Conservation (phyloP, 2,329 filamentous ascomycete genomes). For the Huntiella decipiens region DNA sequence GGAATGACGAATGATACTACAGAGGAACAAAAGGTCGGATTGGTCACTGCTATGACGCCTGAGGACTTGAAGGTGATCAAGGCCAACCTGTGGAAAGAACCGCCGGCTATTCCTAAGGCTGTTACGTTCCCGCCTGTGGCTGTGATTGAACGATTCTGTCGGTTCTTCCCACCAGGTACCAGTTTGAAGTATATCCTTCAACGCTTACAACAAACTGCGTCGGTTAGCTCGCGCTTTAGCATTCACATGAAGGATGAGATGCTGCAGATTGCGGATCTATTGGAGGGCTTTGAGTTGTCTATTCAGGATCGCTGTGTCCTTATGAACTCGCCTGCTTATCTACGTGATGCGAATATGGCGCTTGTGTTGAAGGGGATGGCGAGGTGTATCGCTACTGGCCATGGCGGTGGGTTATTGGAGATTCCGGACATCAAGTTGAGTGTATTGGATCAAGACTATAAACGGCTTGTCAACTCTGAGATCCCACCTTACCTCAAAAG, state of each 20-base stretch:
- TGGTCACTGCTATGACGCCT: constrained; percentile 60
- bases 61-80: constrained; percentile 46
- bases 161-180: constrained; percentile 62
- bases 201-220: constrained; percentile 51
- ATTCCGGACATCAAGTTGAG: constrained; percentile 54
- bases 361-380: constrained; percentile 45
- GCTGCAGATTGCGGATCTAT: constrained; percentile 49
- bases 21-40: constrained; percentile 35
- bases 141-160: constrained; percentile 56
- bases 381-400: constrained; percentile 46
- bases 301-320: constrained; percentile 41
- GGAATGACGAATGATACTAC: constrained; percentile 17
- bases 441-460: constrained; percentile 45
- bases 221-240: constrained; percentile 46
- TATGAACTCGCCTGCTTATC: constrained; percentile 47
- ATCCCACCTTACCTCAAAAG: constrained; percentile 39
- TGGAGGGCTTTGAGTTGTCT: constrained; percentile 52
- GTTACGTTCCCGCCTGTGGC: constrained; percentile 54
- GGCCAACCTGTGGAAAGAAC: constrained; percentile 41
- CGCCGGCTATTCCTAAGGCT: constrained; percentile 48
- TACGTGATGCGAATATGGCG: constrained; percentile 29
- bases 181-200: constrained; percentile 70
- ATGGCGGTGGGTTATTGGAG: constrained; percentile 49
- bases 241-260: constrained; percentile 40
- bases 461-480: constrained; percentile 18